Percentiles rank a stretch among this genome's conserved stretches.
These are phyloP conservation scores for Pichia sp. DNA, from an alignment of 1,139 yeast species.

Conservation along the genomic window DNA sequence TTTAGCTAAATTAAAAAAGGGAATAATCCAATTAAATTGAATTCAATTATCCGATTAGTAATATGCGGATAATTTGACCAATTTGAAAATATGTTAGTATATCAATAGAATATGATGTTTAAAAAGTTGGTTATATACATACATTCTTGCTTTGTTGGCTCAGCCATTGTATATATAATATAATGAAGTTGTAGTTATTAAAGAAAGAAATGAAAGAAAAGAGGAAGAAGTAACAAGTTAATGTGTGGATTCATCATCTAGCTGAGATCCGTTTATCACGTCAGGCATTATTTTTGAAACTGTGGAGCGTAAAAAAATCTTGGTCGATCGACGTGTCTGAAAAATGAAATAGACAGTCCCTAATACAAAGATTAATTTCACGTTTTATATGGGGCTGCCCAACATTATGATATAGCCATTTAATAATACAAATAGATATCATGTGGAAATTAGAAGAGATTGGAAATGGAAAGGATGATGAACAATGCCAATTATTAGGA, in stretches of 20 bases:
- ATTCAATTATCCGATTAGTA: background rate
- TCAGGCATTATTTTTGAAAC: no score
- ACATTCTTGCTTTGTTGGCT: constrained; percentile 19
- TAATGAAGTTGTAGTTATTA: background rate
- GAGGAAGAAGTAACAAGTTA: background rate
- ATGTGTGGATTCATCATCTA: no score
- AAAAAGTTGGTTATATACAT: constrained; percentile 7
- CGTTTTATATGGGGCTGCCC: background rate
- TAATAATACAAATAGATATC: background rate
- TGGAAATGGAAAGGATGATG: constrained; percentile 7
- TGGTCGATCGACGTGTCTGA: background rate
- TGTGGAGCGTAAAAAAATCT: no score
- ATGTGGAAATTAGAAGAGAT: background rate
- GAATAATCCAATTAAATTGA: background rate
- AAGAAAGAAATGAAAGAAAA: background rate
- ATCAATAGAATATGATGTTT: background rate
- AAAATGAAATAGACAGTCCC: background rate
- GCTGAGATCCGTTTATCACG: no score
- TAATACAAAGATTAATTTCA: no score
- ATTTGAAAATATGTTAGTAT: background rate
- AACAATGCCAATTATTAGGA: constrained; percentile 59
- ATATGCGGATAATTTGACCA: background rate
- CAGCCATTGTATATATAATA: constrained; percentile 14
- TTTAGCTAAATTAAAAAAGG: constrained; percentile 33
- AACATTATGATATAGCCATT: background rate